Conservation (phyloP, 768 basidiomycete genomes). For the Tephrocybe sp. region DNA sequence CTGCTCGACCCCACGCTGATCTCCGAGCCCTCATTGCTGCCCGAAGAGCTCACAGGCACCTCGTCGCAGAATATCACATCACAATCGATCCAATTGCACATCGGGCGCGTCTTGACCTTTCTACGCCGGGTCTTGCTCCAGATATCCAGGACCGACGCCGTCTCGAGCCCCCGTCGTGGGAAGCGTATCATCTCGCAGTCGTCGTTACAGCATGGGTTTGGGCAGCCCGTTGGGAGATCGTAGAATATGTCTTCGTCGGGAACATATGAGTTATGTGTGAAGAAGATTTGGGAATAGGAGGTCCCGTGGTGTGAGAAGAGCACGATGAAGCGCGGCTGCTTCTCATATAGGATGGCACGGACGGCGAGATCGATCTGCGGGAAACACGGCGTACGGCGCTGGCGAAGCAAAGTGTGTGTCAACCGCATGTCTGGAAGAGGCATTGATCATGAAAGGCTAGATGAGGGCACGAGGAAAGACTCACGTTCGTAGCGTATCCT, state of each 20-base stretch:
- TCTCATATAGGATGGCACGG: constrained; percentile 75
- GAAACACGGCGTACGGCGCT: constrained; percentile 76
- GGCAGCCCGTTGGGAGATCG: constrained; percentile 79
- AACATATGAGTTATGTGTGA: constrained; percentile 70
- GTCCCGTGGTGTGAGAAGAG: constrained; percentile 80
- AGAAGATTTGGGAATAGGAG: constrained; percentile 80
- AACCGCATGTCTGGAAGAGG: constrained; percentile 58
- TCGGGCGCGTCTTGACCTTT: constrained; percentile 54
- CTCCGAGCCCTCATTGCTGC: constrained; percentile 44
- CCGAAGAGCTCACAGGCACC: constrained; percentile 21
- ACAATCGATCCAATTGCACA: constrained; percentile 87
- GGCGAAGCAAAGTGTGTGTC: constrained; percentile 62
- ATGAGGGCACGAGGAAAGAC: constrained; percentile 26
- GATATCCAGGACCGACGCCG: constrained; percentile 62
- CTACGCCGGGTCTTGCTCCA: constrained; percentile 55
- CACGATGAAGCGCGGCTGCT: constrained; percentile 73
- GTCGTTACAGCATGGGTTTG: constrained; percentile 76
- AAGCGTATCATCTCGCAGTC: constrained; percentile 85
- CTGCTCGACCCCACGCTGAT: constrained; percentile 36
- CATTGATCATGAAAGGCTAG: not conserved
- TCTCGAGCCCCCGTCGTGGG: constrained; percentile 61
- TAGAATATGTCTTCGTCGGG: constrained; percentile 72
- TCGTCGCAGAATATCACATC: constrained; percentile 58
- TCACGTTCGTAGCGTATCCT: constrained; percentile 72
- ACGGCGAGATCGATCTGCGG: constrained; percentile 80